phyloP scores from a whole-genome alignment of 2,329 filamentous ascomycete genomes.

The Aureobasidium sp. region DNA sequence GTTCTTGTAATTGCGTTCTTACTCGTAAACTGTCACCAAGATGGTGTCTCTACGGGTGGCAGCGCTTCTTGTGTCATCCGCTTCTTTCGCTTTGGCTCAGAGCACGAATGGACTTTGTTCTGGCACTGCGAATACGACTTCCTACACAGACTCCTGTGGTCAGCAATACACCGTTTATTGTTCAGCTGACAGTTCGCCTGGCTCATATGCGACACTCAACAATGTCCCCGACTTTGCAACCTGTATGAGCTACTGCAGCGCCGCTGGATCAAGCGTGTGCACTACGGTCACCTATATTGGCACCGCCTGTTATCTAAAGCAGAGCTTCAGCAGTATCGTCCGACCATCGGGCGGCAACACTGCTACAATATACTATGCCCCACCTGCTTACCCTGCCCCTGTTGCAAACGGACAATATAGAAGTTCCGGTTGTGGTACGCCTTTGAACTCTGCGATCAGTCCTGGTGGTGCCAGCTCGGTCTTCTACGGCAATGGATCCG shows the following conservation, averaged over 20 bases:
- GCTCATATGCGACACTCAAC: neutral
- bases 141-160: conserved; percentile 14
- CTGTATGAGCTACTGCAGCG: conserved; percentile 6
- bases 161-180: conserved; percentile 15
- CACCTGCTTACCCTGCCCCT: conserved; percentile 15
- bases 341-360: neutral
- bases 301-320: conserved; percentile 7
- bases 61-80: neutral
- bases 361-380: neutral
- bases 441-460: conserved; percentile 20
- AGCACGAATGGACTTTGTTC: neutral
- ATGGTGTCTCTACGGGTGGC: conserved; percentile 11
- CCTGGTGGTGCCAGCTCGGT: conserved; percentile 19
- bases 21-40: neutral
- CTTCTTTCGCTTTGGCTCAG: neutral
- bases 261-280: neutral
- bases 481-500: conserved; percentile 18
- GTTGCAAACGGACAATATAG: conserved; percentile 17
- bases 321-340: neutral
- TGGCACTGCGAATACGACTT: neutral
- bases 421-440: conserved; percentile 23
- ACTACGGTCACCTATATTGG: conserved; percentile 4
- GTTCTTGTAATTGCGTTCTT: neutral
- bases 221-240: neutral
- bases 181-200: conserved; percentile 13